Percentiles rank a stretch among this genome's conserved stretches.
phyloP scores from a whole-genome alignment of 192 early-diverging fungal genomes.

The Spizellomyces sp. region DNA sequence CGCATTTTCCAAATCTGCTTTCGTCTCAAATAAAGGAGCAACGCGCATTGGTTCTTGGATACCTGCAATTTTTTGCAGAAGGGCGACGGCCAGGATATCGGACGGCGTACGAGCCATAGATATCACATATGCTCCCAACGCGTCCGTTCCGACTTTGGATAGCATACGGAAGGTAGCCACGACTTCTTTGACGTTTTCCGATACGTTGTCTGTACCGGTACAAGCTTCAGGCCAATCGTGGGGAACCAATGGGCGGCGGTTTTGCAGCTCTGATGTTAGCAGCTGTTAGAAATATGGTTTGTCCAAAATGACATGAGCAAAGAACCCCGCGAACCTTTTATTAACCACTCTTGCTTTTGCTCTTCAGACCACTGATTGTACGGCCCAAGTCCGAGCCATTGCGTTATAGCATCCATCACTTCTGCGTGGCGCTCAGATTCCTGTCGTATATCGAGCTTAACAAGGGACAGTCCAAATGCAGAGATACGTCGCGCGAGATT shows the following conservation, averaged over 20 bases:
- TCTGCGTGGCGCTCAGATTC: slow-evolving; percentile 38
- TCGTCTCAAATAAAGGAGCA: slow-evolving; percentile 42
- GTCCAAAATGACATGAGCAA: neutral
- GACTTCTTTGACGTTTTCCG: slow-evolving; percentile 34
- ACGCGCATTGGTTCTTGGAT: slow-evolving; percentile 28
- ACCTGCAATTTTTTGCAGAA: slow-evolving; percentile 36
- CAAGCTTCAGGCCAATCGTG: slow-evolving; percentile 22
- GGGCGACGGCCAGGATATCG: slow-evolving; percentile 34
- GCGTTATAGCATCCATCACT: slow-evolving; percentile 35
- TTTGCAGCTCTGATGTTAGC: slow-evolving; percentile 26
- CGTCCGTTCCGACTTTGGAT: slow-evolving; percentile 30
- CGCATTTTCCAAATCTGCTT: slow-evolving; percentile 36
- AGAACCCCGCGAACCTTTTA: slow-evolving; percentile 9
- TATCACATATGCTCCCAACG: slow-evolving; percentile 37
- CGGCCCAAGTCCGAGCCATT: slow-evolving; percentile 27
- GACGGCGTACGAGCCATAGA: slow-evolving; percentile 37
- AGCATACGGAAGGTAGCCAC: slow-evolving; percentile 36
- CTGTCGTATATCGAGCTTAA: slow-evolving; percentile 42
- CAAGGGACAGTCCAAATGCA: slow-evolving; percentile 36
- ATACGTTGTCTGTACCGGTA: slow-evolving; percentile 5
- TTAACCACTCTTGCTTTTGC: slow-evolving; percentile 33
- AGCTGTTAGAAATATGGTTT: neutral
- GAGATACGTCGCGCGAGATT: slow-evolving; percentile 23
- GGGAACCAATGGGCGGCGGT: slow-evolving; percentile 32
- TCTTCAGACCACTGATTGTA: slow-evolving; percentile 36